Evolutionary conservation across 2,329 filamentous ascomycete genomes (phyloP).

Genomic region (Leptographium lundbergii): DNA sequence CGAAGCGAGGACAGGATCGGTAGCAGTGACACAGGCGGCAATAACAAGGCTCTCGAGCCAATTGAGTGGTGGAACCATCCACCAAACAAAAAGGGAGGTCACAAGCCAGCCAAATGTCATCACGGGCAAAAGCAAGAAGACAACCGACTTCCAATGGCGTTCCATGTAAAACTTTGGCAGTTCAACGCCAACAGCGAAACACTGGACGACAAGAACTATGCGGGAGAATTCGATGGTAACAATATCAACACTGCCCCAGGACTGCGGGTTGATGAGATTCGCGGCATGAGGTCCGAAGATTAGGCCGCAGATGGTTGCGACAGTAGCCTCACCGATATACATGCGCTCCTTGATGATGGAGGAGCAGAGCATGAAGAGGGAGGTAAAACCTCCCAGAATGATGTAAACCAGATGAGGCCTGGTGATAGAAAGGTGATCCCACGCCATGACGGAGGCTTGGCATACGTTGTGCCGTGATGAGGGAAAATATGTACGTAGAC

Average conservation of each 20-base stretch:
- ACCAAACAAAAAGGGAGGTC: constrained; percentile 90
- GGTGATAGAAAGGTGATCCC: constrained; percentile 75
- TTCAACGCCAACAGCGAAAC: constrained; percentile 84
- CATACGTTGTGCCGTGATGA: background rate
- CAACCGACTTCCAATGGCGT: constrained; percentile 87
- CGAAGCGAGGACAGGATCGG: constrained; percentile 90
- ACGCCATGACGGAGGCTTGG: constrained; percentile 44
- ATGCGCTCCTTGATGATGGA: constrained; percentile 96
- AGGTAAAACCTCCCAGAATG: constrained; percentile 94
- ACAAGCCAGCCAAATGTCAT: constrained; percentile 96
- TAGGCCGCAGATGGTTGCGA: constrained; percentile 77
- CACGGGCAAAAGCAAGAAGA: constrained; percentile 78
- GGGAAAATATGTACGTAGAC: too few species aligned
- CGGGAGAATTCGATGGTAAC: constrained; percentile 83
- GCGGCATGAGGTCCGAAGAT: constrained; percentile 81
- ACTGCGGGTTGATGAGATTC: constrained; percentile 60
- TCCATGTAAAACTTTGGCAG: constrained; percentile 95
- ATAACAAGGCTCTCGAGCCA: constrained; percentile 85
- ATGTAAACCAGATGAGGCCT: constrained; percentile 96
- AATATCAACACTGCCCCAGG: constrained; percentile 75
- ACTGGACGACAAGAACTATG: constrained; percentile 82
- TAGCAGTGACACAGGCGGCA: constrained; percentile 91
- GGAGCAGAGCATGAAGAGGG: constrained; percentile 95
- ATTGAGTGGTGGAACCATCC: constrained; percentile 62
- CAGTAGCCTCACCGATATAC: constrained; percentile 97